Conservation (phyloP, 805 yeast species). For the Saccharomycopsis sp. region DNA sequence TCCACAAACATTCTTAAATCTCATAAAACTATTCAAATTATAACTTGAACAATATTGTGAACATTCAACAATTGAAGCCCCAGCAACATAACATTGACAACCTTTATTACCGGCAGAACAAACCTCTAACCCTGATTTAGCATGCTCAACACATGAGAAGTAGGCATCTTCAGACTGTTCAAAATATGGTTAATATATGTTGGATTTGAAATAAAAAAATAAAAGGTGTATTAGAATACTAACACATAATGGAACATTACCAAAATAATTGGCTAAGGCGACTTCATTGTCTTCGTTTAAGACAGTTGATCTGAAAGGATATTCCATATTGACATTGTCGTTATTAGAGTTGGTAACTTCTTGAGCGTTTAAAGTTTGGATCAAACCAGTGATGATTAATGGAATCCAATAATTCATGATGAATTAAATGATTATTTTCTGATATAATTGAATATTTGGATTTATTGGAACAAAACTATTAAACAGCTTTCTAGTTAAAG, state of each 20-base stretch:
- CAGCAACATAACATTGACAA: constrained; percentile 13
- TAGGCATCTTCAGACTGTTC: not conserved
- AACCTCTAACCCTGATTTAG: constrained; percentile 2
- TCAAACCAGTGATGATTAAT: too few relatives aligned
- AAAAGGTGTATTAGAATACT: not conserved
- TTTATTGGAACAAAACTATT: too few relatives aligned
- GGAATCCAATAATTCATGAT: too few relatives aligned
- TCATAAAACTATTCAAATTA: constrained; percentile 5
- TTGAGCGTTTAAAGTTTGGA: too few relatives aligned
- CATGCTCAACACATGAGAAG: constrained; percentile 1
- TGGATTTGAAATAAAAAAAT: too few relatives aligned
- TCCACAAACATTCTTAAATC: constrained; percentile 6
- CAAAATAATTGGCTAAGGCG: not conserved
- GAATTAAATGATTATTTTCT: too few relatives aligned
- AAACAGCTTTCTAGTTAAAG: too few relatives aligned
- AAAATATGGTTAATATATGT: not conserved
- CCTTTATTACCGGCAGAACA: constrained; percentile 7
- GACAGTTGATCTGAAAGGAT: not conserved
- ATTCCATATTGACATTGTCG: not conserved
- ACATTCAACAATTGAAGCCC: constrained; percentile 11
- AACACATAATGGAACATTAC: not conserved
- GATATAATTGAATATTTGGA: too few relatives aligned
- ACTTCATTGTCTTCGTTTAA: not conserved
- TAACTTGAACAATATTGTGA: constrained; percentile 6
- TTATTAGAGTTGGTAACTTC: too few relatives aligned